Percentiles rank a stretch among this genome's conserved stretches.
Conservation (phyloP, 2,329 filamentous ascomycete species). For the Parastagonospora avenae region DNA sequence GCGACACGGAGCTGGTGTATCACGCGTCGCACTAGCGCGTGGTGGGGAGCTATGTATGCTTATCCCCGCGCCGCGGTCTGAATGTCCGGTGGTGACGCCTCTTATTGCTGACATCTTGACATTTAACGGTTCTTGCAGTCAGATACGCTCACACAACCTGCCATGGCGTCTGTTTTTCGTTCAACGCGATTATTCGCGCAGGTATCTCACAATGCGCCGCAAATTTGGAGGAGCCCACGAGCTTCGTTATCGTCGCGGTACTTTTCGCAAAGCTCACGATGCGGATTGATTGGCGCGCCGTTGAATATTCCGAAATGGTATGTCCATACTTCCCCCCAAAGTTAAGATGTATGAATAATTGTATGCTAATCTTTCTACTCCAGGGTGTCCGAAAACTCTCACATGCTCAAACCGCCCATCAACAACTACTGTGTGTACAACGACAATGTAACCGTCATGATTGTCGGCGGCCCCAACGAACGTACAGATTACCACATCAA, state of each 20-base stretch:
- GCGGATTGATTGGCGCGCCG: conserved; percentile 34
- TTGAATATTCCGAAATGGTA: conserved; percentile 52
- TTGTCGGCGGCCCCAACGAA: conserved; percentile 94
- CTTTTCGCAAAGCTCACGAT: conserved; percentile 33
- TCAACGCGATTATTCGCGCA: conserved; percentile 9
- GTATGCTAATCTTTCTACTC: background rate
- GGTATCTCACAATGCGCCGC: conserved; percentile 13
- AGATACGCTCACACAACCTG: too few species aligned
- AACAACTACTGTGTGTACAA: conserved; percentile 99
- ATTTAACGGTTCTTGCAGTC: too few species aligned
- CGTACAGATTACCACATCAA: conserved; percentile 99
- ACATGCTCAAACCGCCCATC: conserved; percentile 89
- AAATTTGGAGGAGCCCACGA: conserved; percentile 15
- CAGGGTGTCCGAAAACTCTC: conserved; percentile 89
- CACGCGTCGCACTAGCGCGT: conserved; percentile 20
- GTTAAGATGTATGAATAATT: background rate
- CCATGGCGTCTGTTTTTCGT: background rate
- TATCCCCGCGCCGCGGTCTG: background rate
- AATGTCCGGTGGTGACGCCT: background rate
- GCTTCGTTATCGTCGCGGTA: conserved; percentile 18
- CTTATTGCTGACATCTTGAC: too few species aligned
- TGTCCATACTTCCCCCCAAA: background rate
- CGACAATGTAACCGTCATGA: conserved; percentile 82
- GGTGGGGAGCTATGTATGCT: background rate
- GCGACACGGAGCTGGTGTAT: background rate